These are phyloP conservation scores for Saccharomycopsis lassenensis DNA, from an alignment of 805 yeast genomes.

Conservation along the genomic window DNA sequence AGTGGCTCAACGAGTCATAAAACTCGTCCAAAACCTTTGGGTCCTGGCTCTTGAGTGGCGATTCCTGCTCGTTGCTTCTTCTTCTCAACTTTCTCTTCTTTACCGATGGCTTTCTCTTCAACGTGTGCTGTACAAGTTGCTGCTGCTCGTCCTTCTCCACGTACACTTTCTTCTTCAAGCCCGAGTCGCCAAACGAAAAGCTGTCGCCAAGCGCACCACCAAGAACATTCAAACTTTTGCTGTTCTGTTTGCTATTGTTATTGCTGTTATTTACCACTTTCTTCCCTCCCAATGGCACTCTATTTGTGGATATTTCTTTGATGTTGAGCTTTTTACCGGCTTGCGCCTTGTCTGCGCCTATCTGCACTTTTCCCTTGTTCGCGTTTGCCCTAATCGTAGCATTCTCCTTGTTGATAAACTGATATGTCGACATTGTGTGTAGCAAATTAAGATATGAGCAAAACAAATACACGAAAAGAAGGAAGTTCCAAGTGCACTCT, in stretches of 20 bases:
- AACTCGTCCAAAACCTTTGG: too few relatives aligned
- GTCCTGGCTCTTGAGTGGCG: too few relatives aligned
- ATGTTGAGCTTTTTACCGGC: too few relatives aligned
- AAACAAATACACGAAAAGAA: background rate
- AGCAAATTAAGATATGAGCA: background rate
- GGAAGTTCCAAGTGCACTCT: too few relatives aligned
- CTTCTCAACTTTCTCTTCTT: too few relatives aligned
- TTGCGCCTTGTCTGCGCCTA: too few relatives aligned
- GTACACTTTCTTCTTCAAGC: constrained; percentile 12
- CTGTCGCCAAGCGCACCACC: constrained; percentile 2
- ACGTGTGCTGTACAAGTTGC: background rate
- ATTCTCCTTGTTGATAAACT: constrained; percentile 9
- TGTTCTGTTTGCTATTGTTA: background rate
- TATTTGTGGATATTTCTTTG: background rate
- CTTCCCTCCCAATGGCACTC: constrained; percentile 15
- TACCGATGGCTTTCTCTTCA: background rate
- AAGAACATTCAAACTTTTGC: background rate
- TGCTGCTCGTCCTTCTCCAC: constrained; percentile 17
- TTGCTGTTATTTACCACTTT: constrained; percentile 1
- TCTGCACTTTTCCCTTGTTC: constrained; percentile 1
- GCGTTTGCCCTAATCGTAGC: background rate
- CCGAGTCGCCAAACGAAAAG: constrained; percentile 9
- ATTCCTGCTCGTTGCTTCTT: too few relatives aligned
- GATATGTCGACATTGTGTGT: constrained; percentile 3
- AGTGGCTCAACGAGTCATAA: too few relatives aligned